Percentiles rank a stretch among this genome's conserved stretches.
Evolutionary conservation across 441 rosid genomes (phyloP).

Genomic region (Pelargonium australe): DNA sequence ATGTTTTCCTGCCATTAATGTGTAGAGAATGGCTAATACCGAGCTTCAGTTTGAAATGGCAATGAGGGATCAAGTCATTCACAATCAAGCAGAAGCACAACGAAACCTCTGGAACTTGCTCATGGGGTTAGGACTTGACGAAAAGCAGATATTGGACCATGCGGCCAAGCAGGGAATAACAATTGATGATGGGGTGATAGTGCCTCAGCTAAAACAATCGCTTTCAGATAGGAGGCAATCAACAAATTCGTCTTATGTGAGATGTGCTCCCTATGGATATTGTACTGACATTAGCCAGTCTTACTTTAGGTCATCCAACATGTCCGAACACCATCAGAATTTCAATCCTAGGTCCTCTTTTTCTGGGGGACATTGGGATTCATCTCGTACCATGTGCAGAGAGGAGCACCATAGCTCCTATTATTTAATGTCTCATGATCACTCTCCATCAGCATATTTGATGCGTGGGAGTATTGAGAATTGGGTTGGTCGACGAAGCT

Average conservation of each 20-base stretch:
- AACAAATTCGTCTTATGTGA: constrained; percentile 30
- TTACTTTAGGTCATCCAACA: constrained; percentile 48
- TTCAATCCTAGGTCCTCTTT: constrained; percentile 32
- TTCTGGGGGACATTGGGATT: constrained; percentile 40
- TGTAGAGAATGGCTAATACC: constrained; percentile 77
- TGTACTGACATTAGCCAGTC: constrained; percentile 36
- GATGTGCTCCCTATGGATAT: constrained; percentile 25
- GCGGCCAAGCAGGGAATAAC: constrained; percentile 77
- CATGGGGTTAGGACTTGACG: constrained; percentile 71
- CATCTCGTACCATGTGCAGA: constrained; percentile 43
- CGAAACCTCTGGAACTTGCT: constrained; percentile 74
- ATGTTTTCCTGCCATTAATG: constrained; percentile 13
- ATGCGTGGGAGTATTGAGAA: constrained; percentile 38
- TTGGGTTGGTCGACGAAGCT: constrained; percentile 40
- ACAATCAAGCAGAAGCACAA: constrained; percentile 76
- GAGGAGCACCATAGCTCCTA: constrained; percentile 65
- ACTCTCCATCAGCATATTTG: constrained; percentile 35
- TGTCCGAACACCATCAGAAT: constrained; percentile 40
- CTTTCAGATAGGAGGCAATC: constrained; percentile 43
- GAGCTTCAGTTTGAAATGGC: constrained; percentile 98
- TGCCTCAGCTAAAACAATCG: constrained; percentile 31
- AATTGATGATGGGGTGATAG: constrained; percentile 59
- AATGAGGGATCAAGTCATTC: constrained; percentile 88
- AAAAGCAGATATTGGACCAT: constrained; percentile 59
- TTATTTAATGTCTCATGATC: constrained; percentile 46